These are phyloP conservation scores for Capsicum rhomboideum DNA, from an alignment of 257 asterid genomes.

Conservation along the genomic window DNA sequence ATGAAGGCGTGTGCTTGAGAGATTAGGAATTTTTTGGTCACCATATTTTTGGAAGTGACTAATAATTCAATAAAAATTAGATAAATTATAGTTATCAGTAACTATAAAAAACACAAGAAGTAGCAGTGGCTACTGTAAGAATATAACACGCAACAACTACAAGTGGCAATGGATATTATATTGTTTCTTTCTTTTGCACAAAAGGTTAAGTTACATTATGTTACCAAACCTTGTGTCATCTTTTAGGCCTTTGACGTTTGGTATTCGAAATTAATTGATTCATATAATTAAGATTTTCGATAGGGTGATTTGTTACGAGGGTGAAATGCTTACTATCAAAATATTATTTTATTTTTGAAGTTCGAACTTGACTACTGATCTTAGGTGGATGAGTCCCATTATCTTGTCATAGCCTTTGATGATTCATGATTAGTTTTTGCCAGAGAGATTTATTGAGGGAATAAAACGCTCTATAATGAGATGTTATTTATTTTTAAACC, in stretches of 20 bases:
- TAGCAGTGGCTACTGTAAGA: background rate
- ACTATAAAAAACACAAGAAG: background rate
- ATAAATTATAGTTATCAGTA: too few relatives aligned
- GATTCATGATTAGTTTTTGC: background rate
- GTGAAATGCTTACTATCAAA: background rate
- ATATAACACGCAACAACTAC: background rate
- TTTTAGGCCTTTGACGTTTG: background rate
- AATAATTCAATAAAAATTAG: background rate
- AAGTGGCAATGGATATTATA: background rate
- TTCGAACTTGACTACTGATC: background rate
- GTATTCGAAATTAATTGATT: background rate
- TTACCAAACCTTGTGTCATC: background rate
- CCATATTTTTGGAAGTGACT: slow-evolving; percentile 7
- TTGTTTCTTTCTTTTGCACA: background rate
- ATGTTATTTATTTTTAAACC: background rate
- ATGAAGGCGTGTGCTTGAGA: slow-evolving; percentile 11
- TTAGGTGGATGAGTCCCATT: background rate
- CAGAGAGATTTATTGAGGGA: background rate
- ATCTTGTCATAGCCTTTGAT: background rate
- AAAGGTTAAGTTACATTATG: background rate
- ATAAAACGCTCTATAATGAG: background rate
- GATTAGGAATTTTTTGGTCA: slow-evolving; percentile 27
- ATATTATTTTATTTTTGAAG: too few relatives aligned
- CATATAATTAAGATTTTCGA: background rate
- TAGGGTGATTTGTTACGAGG: too few relatives aligned